Evolutionary conservation across 2,329 filamentous ascomycete genomes (phyloP).

Genomic region (Didymella arachidicola): DNA sequence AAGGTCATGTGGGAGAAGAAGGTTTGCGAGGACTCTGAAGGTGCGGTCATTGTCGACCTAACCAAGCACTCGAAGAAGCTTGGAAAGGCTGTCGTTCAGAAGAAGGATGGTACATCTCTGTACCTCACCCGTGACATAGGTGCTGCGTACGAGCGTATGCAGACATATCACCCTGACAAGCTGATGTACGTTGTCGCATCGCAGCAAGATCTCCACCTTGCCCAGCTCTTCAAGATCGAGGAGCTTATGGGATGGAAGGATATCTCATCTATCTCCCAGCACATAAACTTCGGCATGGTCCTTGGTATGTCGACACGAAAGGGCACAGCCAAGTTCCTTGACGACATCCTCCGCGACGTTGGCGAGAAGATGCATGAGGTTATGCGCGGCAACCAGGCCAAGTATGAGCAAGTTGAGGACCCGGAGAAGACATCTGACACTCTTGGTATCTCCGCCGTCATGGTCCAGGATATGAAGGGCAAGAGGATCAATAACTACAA

Average conservation of each 20-base stretch:
- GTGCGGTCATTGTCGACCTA: constrained; percentile 73
- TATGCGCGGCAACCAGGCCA: constrained; percentile 88
- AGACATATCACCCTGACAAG: constrained; percentile 69
- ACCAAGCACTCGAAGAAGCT: constrained; percentile 73
- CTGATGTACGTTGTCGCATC: constrained; percentile 73
- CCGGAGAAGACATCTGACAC: constrained; percentile 83
- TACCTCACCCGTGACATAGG: constrained; percentile 76
- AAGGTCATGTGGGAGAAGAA: constrained; percentile 65
- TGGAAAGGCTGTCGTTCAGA: constrained; percentile 71
- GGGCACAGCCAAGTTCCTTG: constrained; percentile 63
- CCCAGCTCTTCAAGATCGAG: constrained; percentile 71
- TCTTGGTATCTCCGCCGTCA: constrained; percentile 91
- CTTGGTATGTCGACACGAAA: constrained; percentile 70
- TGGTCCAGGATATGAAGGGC: constrained; percentile 97
- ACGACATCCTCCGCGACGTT: constrained; percentile 64
- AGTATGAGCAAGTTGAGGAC: constrained; percentile 89
- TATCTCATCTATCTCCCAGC: constrained; percentile 65
- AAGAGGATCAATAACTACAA: constrained; percentile 78
- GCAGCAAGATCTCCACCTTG: constrained; percentile 70
- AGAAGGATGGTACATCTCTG: constrained; percentile 71
- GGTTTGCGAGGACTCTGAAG: constrained; percentile 70
- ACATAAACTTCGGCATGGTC: constrained; percentile 73
- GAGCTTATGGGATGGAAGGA: constrained; percentile 69
- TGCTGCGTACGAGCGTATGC: constrained; percentile 68
- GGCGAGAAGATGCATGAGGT: constrained; percentile 97